Conservation (phyloP, 73 alveolate species). For the Paramecium sonneborni region DNA sequence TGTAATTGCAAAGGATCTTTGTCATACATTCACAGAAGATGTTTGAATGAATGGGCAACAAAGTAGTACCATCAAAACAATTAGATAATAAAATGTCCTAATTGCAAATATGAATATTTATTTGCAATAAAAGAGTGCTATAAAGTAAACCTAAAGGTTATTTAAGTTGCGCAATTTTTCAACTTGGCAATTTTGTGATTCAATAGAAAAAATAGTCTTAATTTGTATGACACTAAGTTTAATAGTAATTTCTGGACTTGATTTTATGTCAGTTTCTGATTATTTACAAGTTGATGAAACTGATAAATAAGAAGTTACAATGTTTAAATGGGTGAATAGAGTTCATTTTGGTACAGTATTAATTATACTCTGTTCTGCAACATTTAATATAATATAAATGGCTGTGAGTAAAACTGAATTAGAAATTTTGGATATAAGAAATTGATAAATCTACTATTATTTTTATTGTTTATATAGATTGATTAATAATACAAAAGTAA, state of each 20-base stretch:
- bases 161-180: conserved; percentile 9
- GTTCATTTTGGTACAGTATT: not conserved
- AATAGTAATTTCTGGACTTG: not conserved
- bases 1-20: conserved; percentile 1
- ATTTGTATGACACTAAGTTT: not conserved
- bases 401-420: not conserved
- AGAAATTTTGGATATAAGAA: conserved; percentile 31
- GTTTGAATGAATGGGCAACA: conserved; percentile 26
- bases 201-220: not conserved
- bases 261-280: conserved; percentile 6
- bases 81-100: not conserved
- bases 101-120: conserved; percentile 3
- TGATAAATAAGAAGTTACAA: not conserved
- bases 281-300: not conserved
- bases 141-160: not conserved
- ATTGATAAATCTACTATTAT: not conserved
- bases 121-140: conserved; percentile 13
- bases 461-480: not conserved
- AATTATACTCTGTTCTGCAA: not conserved
- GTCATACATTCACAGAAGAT: not conserved
- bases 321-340: not conserved
- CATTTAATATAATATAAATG: not conserved
- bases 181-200: conserved; percentile 8
- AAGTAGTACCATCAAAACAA: not conserved
- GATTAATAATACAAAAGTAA: not conserved